A percentile compares a stretch with the other conserved stretches of the same genome.
These are phyloP conservation scores for Aspergillus bombycis DNA, from an alignment of 2,329 filamentous ascomycete genomes.

Conservation along the genomic window DNA sequence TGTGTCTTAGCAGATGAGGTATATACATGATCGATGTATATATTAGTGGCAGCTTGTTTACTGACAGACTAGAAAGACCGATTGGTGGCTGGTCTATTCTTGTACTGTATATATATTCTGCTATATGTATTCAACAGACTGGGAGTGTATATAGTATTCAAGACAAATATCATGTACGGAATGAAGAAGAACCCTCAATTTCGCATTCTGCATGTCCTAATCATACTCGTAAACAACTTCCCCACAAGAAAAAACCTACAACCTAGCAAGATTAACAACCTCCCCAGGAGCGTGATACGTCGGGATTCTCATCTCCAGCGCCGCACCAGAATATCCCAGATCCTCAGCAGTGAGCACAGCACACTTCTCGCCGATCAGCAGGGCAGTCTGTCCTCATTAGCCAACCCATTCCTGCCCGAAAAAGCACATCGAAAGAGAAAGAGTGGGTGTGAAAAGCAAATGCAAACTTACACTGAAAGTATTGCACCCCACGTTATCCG, in stretches of 20 bases:
- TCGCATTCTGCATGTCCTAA: neutral
- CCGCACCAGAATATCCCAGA: conserved; percentile 71
- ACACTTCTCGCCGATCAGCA: conserved; percentile 76
- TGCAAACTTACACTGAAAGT: conserved; percentile 52
- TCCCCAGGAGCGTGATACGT: conserved; percentile 59
- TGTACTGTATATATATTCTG: neutral
- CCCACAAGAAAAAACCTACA: conserved; percentile 15
- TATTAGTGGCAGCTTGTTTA: neutral
- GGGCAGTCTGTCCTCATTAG: conserved; percentile 58
- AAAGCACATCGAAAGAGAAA: neutral
- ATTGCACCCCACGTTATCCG: conserved; percentile 75
- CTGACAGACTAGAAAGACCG: neutral
- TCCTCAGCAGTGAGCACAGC: conserved; percentile 72
- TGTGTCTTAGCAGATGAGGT: neutral
- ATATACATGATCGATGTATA: neutral
- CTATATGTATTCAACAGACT: neutral
- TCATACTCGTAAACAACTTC: neutral
- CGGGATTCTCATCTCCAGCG: conserved; percentile 76
- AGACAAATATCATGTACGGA: neutral
- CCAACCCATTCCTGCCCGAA: neutral
- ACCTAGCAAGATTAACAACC: conserved; percentile 33
- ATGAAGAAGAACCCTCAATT: neutral
- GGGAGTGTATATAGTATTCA: neutral
- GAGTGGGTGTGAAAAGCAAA: neutral
- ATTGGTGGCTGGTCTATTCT: neutral